Evolutionary conservation across 2,329 filamentous ascomycete genomes (phyloP), one percentile per base, ranked within the genome.

Genomic region (Apiospora pterosperma): DNA sequence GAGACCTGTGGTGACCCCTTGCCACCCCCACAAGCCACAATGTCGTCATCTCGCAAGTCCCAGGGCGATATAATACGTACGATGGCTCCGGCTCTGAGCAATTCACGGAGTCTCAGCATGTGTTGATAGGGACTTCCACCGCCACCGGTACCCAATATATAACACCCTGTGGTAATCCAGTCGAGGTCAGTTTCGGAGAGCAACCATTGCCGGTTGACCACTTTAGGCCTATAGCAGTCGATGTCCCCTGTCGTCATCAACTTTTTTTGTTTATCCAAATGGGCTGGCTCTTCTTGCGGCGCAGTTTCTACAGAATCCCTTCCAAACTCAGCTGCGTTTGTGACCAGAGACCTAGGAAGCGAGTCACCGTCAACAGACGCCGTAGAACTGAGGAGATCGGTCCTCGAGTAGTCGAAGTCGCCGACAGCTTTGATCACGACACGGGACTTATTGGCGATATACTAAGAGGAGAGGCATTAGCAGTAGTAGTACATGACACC

Each of bases 381-480:
- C 3, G 25, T 6, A n/a, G 14, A 28, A 21, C 65, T 52, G n/a
- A 42, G n/a, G 16, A 73, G 66, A 14, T 77, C 72, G 2, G 75
- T 74, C 19, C 77, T 73, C 1, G 74, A 71, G 65, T 80, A 80
- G 68, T 85, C 84, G 62, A 86, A 85, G 60, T 87, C 84, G 10
- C 87, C 88, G 0, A 84, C 86, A 2, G 87, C 86, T 61, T 85
- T 79, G 12, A 88, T 82, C 19, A 89, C 85, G 77, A 82, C 88
- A 63, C 76, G 82, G 52, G 76, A 84, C 76, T 82, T 88, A 77
- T 84, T 79, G 1, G 78, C 77, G 60, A 85, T 78, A 63, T 84
- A 85, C 80, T 84, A 62, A 10, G 12, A 25, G 5, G 11, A 1
- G 19, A 19, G 36, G 2, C n/a, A n/a, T 1, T 5, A 44, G 60